phyloP scores from a whole-genome alignment of 1,284 basidiomycete genomes.

The Pseudozyma tsukubaensis region DNA sequence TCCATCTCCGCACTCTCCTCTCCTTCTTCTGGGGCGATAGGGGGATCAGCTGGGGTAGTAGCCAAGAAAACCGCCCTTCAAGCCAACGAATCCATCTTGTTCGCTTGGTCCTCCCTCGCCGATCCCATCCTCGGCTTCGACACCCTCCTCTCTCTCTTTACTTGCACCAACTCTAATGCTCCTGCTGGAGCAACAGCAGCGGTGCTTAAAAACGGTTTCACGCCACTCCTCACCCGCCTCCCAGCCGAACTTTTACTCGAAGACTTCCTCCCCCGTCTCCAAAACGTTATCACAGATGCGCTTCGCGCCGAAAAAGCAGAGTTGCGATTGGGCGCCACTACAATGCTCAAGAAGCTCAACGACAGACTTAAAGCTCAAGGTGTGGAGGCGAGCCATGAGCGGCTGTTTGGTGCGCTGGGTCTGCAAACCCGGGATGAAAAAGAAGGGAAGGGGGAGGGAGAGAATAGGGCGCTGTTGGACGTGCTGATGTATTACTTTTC shows the following conservation, averaged over 20 bases:
- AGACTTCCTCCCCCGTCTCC: slow-evolving; percentile 47
- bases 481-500: slow-evolving; percentile 52
- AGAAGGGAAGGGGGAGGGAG: not conserved
- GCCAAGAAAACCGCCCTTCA: slow-evolving; percentile 38
- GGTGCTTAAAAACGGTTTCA: slow-evolving; percentile 10
- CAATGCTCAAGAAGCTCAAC: slow-evolving; percentile 32
- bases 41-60: not conserved
- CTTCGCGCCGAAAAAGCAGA: slow-evolving; percentile 6
- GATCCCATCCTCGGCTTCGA: slow-evolving; percentile 55
- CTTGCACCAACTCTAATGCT: not conserved
- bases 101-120: slow-evolving; percentile 18
- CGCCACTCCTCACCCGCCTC: slow-evolving; percentile 32
- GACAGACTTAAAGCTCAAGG: not conserved
- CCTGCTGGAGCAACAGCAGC: not conserved
- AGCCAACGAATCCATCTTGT: slow-evolving; percentile 25
- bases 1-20: slow-evolving; percentile 7
- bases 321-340: slow-evolving; percentile 12
- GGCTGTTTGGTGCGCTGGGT: slow-evolving; percentile 33
- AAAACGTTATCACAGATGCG: not conserved
- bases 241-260: slow-evolving; percentile 54
- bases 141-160: slow-evolving; percentile 7
- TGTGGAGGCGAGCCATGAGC: slow-evolving; percentile 13
- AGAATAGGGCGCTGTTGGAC: slow-evolving; percentile 37
- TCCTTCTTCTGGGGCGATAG: not conserved
- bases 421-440: not conserved